Evolutionary conservation across 2,329 filamentous ascomycete genomes (phyloP).

Genomic region (Rhinocladiella similis): DNA sequence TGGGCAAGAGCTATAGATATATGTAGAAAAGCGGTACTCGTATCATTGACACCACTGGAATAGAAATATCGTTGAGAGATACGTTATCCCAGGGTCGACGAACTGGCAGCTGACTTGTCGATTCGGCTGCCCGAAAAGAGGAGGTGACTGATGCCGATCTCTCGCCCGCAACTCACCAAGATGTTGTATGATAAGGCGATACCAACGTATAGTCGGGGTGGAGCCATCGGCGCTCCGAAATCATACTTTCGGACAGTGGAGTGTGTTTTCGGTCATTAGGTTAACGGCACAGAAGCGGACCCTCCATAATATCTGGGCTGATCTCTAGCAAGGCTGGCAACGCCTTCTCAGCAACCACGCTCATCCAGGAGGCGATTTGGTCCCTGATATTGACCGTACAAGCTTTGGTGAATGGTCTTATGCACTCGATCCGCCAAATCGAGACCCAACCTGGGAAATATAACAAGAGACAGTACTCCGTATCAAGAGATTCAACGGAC

Average conservation of each 20-base stretch:
- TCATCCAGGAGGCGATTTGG: not conserved
- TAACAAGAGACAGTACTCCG: too few species aligned
- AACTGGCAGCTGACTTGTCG: not conserved
- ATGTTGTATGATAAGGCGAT: not conserved
- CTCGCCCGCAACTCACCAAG: not conserved
- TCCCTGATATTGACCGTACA: not conserved
- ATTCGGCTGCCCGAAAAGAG: too few species aligned
- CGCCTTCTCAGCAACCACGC: not conserved
- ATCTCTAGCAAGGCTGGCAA: not conserved
- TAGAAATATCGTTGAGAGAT: not conserved
- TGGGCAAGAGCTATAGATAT: not conserved
- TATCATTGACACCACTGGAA: not conserved
- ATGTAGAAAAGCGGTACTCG: not conserved
- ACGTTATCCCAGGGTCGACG: not conserved
- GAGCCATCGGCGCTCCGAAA: not conserved
- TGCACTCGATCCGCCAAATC: not conserved
- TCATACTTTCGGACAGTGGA: not conserved
- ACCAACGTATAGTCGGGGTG: not conserved
- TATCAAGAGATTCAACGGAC: not conserved
- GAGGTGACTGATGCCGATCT: not conserved
- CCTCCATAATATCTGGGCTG: not conserved
- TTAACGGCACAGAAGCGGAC: not conserved
- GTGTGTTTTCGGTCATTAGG: not conserved
- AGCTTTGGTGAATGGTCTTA: not conserved
- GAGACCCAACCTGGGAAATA: not conserved